phyloP scores from a whole-genome alignment of 2,329 filamentous ascomycete species.

The Alternaria rosae region DNA sequence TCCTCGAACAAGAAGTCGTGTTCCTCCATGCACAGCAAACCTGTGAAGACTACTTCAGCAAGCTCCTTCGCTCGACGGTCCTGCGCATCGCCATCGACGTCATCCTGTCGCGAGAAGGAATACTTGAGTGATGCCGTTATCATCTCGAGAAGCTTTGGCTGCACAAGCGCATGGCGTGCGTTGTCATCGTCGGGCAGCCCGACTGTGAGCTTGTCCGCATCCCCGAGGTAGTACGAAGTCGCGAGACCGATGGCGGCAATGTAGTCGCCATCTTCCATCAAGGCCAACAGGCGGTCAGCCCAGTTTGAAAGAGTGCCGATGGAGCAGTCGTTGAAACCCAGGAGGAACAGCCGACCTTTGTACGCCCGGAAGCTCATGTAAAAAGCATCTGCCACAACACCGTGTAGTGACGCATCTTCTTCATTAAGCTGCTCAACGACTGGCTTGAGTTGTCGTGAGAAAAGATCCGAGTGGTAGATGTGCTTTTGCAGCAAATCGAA shows the following conservation, averaged over 20 bases:
- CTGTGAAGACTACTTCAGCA: constrained; percentile 81
- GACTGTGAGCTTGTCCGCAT: constrained; percentile 92
- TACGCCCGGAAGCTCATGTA: constrained; percentile 98
- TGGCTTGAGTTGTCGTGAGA: constrained; percentile 82
- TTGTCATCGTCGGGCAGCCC: constrained; percentile 85
- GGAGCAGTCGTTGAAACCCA: constrained; percentile 92
- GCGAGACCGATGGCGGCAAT: constrained; percentile 89
- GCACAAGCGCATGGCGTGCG: constrained; percentile 80
- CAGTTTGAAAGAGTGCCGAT: constrained; percentile 95
- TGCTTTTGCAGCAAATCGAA: constrained; percentile 92
- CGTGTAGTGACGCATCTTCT: constrained; percentile 87
- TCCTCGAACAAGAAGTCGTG: constrained; percentile 88
- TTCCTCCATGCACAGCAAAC: constrained; percentile 79
- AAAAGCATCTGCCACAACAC: constrained; percentile 95
- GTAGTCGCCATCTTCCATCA: constrained; percentile 98
- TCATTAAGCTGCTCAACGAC: constrained; percentile 90
- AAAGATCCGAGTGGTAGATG: constrained; percentile 89
- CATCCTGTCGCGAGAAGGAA: constrained; percentile 73
- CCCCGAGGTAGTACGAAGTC: constrained; percentile 88
- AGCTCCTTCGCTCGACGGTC: constrained; percentile 74
- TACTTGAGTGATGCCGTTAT: constrained; percentile 91
- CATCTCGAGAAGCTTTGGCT: constrained; percentile 89
- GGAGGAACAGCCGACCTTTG: constrained; percentile 88
- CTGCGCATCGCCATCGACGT: constrained; percentile 59
- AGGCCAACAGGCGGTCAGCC: constrained; percentile 89